These are phyloP conservation scores for Dactylellina cionopaga DNA, from an alignment of 2,329 filamentous ascomycete genomes.

Conservation along the genomic window DNA sequence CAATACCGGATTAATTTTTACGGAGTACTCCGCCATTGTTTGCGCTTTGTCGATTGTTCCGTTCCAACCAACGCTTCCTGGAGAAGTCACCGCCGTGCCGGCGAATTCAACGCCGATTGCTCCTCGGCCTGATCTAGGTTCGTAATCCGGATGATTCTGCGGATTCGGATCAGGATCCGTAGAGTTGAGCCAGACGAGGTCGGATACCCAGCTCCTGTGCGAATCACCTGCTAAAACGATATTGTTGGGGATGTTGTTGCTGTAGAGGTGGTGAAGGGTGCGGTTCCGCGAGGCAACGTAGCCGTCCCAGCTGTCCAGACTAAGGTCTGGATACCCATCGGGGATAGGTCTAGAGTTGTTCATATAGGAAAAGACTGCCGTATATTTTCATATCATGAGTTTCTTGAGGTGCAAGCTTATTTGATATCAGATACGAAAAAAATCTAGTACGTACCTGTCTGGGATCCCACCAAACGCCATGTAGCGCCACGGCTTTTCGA, in stretches of 20 bases:
- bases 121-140: constrained; percentile 66
- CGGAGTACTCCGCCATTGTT: constrained; percentile 62
- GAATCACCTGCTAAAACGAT: constrained; percentile 77
- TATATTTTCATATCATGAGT: background rate
- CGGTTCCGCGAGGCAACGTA: constrained; percentile 77
- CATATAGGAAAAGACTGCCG: constrained; percentile 69
- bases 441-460: constrained; percentile 63
- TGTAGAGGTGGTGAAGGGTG: constrained; percentile 73
- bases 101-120: constrained; percentile 73
- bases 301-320: constrained; percentile 73
- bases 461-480: constrained; percentile 77
- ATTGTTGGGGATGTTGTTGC: constrained; percentile 76
- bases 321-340: constrained; percentile 59
- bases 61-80: constrained; percentile 69
- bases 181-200: constrained; percentile 67
- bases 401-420: no score
- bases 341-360: constrained; percentile 58
- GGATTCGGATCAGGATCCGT: constrained; percentile 19
- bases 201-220: constrained; percentile 73
- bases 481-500: constrained; percentile 72
- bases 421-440: no score
- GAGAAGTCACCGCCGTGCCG: constrained; percentile 73
- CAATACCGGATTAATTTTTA: constrained; percentile 70
- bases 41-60: constrained; percentile 68
- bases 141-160: constrained; percentile 65